Percentiles rank a stretch among this genome's conserved stretches.
Conservation (phyloP, 177 flowering plant genomes). For the Vitis hybrid region DNA sequence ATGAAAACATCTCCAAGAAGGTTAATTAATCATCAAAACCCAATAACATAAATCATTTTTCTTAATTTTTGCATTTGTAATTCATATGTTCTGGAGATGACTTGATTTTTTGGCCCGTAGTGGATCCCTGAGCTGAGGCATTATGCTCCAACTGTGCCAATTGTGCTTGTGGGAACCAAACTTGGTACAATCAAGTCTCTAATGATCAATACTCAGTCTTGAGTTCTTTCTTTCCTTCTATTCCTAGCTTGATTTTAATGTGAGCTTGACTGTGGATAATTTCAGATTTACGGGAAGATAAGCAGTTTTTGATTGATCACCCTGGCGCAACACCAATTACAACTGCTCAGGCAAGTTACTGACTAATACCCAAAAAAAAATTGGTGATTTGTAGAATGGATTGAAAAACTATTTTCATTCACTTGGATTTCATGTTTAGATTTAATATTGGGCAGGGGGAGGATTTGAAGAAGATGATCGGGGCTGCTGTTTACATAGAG, state of each 20-base stretch:
- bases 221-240: too few species aligned
- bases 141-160: constrained; percentile 50
- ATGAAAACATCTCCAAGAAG: constrained; percentile 52
- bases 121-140: constrained; percentile 59
- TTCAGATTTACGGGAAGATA: constrained; percentile 49
- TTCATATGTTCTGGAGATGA: neutral
- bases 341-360: constrained; percentile 39
- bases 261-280: neutral
- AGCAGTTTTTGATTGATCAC: constrained; percentile 38
- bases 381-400: neutral
- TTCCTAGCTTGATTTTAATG: neutral
- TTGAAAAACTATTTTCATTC: too few species aligned
- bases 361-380: neutral
- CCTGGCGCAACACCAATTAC: constrained; percentile 45
- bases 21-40: constrained; percentile 6
- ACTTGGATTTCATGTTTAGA: neutral
- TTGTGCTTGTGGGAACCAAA: constrained; percentile 56
- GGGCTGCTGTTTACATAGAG: constrained; percentile 44
- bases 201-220: neutral
- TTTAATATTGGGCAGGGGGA: constrained; percentile 32
- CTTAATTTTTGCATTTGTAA: neutral
- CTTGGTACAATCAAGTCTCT: constrained; percentile 29
- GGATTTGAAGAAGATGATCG: constrained; percentile 43
- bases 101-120: constrained; percentile 17
- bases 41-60: too few species aligned